These are phyloP conservation scores for Misopates orontium DNA, from an alignment of 257 asterid species.

Conservation along the genomic window DNA sequence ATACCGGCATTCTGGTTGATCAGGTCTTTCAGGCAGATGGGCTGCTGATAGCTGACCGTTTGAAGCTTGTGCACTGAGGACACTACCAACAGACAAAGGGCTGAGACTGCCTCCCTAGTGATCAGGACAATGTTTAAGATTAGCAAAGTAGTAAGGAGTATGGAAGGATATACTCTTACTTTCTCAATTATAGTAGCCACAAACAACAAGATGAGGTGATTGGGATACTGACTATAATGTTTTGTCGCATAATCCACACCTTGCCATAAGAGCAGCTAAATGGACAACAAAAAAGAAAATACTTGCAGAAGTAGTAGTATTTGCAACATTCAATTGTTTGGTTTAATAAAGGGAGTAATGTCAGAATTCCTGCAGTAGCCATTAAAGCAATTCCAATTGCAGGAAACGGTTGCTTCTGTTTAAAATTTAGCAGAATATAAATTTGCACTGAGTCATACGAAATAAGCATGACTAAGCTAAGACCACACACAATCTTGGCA, in stretches of 20 bases:
- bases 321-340: constrained; percentile 1
- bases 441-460: background rate
- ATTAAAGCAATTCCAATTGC: background rate
- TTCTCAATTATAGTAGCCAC: constrained; percentile 8
- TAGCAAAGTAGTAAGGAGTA: constrained; percentile 3
- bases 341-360: background rate
- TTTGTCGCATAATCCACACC: background rate
- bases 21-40: constrained; percentile 69
- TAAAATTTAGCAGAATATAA: background rate
- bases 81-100: constrained; percentile 36
- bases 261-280: background rate
- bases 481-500: background rate
- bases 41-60: constrained; percentile 43
- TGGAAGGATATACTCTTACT: background rate
- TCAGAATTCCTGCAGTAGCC: constrained; percentile 1
- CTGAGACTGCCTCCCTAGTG: constrained; percentile 39
- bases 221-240: background rate
- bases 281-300: background rate
- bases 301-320: constrained; percentile 7
- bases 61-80: constrained; percentile 38
- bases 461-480: background rate
- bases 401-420: background rate
- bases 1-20: constrained; percentile 68
- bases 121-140: constrained; percentile 19
- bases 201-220: background rate